These are phyloP conservation scores for Hypoxylon sp. DNA, from an alignment of 2,329 filamentous ascomycete species.

Conservation along the genomic window DNA sequence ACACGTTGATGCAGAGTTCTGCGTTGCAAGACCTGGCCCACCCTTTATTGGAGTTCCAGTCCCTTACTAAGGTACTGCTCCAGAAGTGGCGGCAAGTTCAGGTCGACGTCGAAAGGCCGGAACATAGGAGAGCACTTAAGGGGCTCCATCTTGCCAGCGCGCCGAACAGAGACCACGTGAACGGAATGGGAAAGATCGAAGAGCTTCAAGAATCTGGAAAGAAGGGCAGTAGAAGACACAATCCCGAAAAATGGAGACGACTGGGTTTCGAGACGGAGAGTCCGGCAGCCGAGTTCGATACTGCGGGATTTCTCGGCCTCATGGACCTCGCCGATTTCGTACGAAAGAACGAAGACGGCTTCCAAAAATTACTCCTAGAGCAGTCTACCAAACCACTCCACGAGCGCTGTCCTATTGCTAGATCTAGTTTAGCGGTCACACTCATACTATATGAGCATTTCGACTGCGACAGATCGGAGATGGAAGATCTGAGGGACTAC, in stretches of 20 bases:
- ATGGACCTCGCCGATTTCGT: slow-evolving; percentile 98
- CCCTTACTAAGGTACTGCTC: slow-evolving; percentile 84
- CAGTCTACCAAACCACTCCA: slow-evolving; percentile 76
- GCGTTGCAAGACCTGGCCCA: slow-evolving; percentile 89
- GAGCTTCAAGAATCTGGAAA: slow-evolving; percentile 53
- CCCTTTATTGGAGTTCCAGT: slow-evolving; percentile 91
- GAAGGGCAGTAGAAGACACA: slow-evolving; percentile 75
- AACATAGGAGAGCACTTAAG: slow-evolving; percentile 88
- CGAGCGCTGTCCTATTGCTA: slow-evolving; percentile 85
- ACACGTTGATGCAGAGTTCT: slow-evolving; percentile 91
- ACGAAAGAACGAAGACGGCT: slow-evolving; percentile 87
- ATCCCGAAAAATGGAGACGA: slow-evolving; percentile 90
- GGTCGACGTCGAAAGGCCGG: slow-evolving; percentile 84
- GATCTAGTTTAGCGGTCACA: slow-evolving; percentile 86
- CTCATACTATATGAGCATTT: slow-evolving; percentile 94
- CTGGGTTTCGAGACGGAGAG: slow-evolving; percentile 92
- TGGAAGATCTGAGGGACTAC: slow-evolving; percentile 80
- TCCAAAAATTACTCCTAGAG: slow-evolving; percentile 90
- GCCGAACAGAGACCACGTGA: slow-evolving; percentile 54
- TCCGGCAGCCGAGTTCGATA: slow-evolving; percentile 84
- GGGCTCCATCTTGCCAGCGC: slow-evolving; percentile 84
- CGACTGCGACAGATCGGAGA: slow-evolving; percentile 84
- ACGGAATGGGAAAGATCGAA: slow-evolving; percentile 46
- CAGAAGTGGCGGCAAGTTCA: slow-evolving; percentile 86
- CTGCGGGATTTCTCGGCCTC: slow-evolving; percentile 89